Percentiles rank a stretch among this genome's conserved stretches.
Conservation (phyloP, 2,329 filamentous ascomycete species). For the Cladosporium sp. region DNA sequence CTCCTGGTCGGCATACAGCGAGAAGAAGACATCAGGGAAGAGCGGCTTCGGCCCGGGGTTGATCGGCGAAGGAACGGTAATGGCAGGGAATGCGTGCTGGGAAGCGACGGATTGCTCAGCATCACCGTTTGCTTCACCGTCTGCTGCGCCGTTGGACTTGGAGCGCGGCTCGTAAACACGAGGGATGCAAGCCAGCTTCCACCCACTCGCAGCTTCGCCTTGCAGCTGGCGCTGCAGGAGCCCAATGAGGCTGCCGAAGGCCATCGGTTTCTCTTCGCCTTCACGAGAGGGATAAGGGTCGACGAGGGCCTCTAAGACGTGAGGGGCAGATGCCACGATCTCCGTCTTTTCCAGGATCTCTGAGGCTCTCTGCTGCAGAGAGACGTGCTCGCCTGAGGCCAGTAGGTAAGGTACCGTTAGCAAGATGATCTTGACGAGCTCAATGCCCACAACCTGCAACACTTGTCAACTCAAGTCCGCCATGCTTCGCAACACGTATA, state of each 20-base stretch:
- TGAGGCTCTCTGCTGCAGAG: conserved; percentile 65
- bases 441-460: conserved; percentile 56
- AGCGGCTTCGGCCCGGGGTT: conserved; percentile 67
- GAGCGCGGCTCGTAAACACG: conserved; percentile 44
- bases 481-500: not conserved
- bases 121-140: conserved; percentile 56
- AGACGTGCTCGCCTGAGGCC: conserved; percentile 58
- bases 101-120: conserved; percentile 41
- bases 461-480: conserved; percentile 14
- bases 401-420: conserved; percentile 89
- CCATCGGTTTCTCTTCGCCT: conserved; percentile 56
- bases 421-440: conserved; percentile 94
- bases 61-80: conserved; percentile 70
- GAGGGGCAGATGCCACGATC: conserved; percentile 83
- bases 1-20: conserved; percentile 82
- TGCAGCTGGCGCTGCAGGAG: conserved; percentile 83
- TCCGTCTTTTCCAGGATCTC: conserved; percentile 89
- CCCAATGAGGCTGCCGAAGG: conserved; percentile 66
- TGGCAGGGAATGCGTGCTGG: conserved; percentile 71
- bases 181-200: conserved; percentile 63
- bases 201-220: conserved; percentile 64
- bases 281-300: conserved; percentile 66
- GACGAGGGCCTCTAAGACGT: conserved; percentile 76
- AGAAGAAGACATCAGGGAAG: conserved; percentile 91
- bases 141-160: conserved; percentile 23